These are phyloP conservation scores for Trichophaea hybrida DNA, from an alignment of 2,329 filamentous ascomycete genomes.

Conservation along the genomic window DNA sequence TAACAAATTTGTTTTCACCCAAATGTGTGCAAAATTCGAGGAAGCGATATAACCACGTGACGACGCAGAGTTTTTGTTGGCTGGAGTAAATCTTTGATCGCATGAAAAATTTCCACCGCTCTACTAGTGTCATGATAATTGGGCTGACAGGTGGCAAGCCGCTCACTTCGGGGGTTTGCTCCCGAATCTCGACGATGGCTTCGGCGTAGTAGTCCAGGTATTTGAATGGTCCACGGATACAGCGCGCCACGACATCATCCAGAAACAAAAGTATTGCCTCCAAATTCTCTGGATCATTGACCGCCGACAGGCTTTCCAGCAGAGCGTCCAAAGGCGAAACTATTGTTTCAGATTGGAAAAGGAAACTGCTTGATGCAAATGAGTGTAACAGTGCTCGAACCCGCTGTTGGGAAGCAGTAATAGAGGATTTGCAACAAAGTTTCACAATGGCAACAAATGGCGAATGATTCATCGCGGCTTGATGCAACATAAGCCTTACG, in stretches of 20 bases:
- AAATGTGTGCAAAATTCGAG: conserved; percentile 16
- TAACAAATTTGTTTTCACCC: conserved; percentile 19
- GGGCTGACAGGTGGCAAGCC: conserved; percentile 16
- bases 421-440: conserved; percentile 9
- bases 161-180: not conserved
- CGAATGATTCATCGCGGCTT: conserved; percentile 18
- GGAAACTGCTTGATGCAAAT: conserved; percentile 14
- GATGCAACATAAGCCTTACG: not conserved
- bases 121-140: conserved; percentile 17
- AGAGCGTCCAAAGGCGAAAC: conserved; percentile 20
- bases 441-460: conserved; percentile 20
- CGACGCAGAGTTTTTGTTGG: conserved; percentile 7
- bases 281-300: conserved; percentile 3
- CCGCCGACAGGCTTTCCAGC: conserved; percentile 18
- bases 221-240: conserved; percentile 22
- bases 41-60: conserved; percentile 19
- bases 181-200: conserved; percentile 5
- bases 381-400: conserved; percentile 18
- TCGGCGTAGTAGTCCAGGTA: conserved; percentile 22
- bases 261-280: conserved; percentile 16
- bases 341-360: conserved; percentile 21
- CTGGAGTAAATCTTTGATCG: conserved; percentile 4
- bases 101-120: conserved; percentile 23
- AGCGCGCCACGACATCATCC: conserved; percentile 19
- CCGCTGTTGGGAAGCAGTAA: conserved; percentile 13